Evolutionary conservation across 495 filamentous ascomycete genomes (phyloP).

Genomic region (Parathielavia appendiculata): DNA sequence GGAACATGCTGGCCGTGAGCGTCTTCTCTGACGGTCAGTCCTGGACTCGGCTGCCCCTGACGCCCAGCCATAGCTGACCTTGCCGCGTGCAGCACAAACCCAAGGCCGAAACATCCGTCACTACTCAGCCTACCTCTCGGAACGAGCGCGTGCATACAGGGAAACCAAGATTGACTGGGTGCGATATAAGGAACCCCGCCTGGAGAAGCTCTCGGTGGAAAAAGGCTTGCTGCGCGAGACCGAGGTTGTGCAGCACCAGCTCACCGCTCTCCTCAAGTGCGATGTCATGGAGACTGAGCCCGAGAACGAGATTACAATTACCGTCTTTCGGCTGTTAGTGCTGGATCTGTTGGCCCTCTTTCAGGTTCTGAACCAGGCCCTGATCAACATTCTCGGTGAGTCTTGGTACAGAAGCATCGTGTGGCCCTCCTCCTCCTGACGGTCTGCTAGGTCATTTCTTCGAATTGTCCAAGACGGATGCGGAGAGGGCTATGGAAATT

Average conservation of each 20-base stretch:
- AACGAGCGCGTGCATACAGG: constrained; percentile 74
- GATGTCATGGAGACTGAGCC: constrained; percentile 85
- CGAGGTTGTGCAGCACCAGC: constrained; percentile 84
- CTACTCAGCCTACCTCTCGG: constrained; percentile 81
- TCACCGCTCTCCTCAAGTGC: constrained; percentile 79
- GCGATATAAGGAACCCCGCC: constrained; percentile 68
- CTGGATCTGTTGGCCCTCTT: constrained; percentile 87
- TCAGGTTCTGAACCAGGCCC: constrained; percentile 93
- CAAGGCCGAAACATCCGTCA: constrained; percentile 92
- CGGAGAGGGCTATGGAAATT: constrained; percentile 83
- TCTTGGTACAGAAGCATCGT: background rate
- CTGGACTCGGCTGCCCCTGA: background rate
- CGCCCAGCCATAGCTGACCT: constrained; percentile 12
- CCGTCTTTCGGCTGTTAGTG: constrained; percentile 89
- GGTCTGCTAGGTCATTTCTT: constrained; percentile 78
- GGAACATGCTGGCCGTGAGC: constrained; percentile 78
- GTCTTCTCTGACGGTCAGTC: constrained; percentile 85
- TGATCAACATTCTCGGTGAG: constrained; percentile 93
- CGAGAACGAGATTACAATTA: constrained; percentile 96
- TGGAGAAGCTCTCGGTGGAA: constrained; percentile 83
- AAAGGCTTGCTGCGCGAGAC: constrained; percentile 93
- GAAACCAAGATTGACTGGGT: constrained; percentile 89
- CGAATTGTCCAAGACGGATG: constrained; percentile 93
- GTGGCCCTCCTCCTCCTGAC: constrained; percentile 19
- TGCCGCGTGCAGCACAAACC: constrained; percentile 62